Evolutionary conservation across 176 grass and related monocot species (phyloP).

Genomic region (Juncus inflexus): DNA sequence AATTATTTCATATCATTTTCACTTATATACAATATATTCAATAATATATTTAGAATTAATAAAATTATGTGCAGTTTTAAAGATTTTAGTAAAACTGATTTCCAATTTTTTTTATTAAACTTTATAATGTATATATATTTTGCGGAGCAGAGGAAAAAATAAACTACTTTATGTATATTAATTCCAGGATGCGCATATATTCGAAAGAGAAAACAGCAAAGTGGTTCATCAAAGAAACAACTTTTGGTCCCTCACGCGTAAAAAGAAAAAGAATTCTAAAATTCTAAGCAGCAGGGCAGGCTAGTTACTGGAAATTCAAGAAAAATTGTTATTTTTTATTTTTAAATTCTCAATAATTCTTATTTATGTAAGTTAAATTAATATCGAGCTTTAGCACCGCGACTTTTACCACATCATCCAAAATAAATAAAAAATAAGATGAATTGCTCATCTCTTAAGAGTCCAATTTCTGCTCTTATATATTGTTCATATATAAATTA

Average conservation of each 20-base stretch:
- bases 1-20: neutral
- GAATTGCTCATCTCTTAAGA: too few relatives aligned
- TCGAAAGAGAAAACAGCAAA: conserved; percentile 43
- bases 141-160: neutral
- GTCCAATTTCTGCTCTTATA: too few relatives aligned
- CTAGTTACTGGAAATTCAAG: neutral
- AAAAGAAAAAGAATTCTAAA: conserved; percentile 37
- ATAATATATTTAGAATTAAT: neutral
- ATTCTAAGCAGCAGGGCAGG: conserved; percentile 18
- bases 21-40: neutral
- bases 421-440: too few relatives aligned
- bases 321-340: too few relatives aligned
- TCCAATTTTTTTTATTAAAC: neutral
- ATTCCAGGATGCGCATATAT: conserved; percentile 36
- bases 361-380: too few relatives aligned
- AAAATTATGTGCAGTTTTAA: neutral
- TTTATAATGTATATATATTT: neutral
- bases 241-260: conserved; percentile 56
- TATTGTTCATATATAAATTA: too few relatives aligned
- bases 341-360: too few relatives aligned
- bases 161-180: neutral
- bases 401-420: too few relatives aligned
- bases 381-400: too few relatives aligned
- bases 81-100: neutral
- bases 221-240: conserved; percentile 41